Conservation (phyloP, 495 filamentous ascomycete species). For the Talaromyces adpressus region DNA sequence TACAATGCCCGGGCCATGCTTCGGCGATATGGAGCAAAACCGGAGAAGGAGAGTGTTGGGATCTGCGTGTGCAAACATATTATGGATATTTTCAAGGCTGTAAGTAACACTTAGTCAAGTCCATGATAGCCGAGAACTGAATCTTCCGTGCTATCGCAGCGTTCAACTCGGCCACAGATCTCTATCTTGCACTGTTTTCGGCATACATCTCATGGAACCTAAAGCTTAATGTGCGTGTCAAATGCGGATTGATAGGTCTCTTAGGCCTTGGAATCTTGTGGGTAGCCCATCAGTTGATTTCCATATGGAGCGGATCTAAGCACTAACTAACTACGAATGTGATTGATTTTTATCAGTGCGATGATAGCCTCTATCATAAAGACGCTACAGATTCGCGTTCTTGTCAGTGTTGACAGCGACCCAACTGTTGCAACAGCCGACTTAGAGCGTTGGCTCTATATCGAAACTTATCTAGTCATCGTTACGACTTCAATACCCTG, state of each 20-base stretch:
- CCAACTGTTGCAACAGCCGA: constrained; percentile 21
- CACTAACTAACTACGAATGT: background rate
- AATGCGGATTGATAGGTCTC: constrained; percentile 36
- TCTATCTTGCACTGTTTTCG: constrained; percentile 44
- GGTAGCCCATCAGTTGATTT: constrained; percentile 5
- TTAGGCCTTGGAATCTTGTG: constrained; percentile 41
- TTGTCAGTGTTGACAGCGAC: constrained; percentile 17
- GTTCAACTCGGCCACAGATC: constrained; percentile 37
- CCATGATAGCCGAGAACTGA: background rate
- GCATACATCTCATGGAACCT: constrained; percentile 37
- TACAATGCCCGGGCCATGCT: constrained; percentile 28
- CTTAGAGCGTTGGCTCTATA: constrained; percentile 24
- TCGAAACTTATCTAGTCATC: constrained; percentile 25
- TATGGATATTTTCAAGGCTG: constrained; percentile 34
- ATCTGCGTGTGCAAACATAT: constrained; percentile 25
- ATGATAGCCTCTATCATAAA: constrained; percentile 27
- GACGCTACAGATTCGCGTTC: constrained; percentile 20
- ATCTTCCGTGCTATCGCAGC: constrained; percentile 14
- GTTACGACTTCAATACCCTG: constrained; percentile 26
- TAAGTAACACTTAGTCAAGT: constrained; percentile 14
- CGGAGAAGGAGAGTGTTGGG: constrained; percentile 23
- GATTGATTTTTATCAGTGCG: constrained; percentile 12
- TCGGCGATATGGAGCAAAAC: constrained; percentile 31
- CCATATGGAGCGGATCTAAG: background rate
- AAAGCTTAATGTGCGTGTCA: constrained; percentile 34